Evolutionary conservation across 345 rosid species (phyloP), one percentile per base, ranked within the genome.

Genomic region (Abelmoschus esculentus): DNA sequence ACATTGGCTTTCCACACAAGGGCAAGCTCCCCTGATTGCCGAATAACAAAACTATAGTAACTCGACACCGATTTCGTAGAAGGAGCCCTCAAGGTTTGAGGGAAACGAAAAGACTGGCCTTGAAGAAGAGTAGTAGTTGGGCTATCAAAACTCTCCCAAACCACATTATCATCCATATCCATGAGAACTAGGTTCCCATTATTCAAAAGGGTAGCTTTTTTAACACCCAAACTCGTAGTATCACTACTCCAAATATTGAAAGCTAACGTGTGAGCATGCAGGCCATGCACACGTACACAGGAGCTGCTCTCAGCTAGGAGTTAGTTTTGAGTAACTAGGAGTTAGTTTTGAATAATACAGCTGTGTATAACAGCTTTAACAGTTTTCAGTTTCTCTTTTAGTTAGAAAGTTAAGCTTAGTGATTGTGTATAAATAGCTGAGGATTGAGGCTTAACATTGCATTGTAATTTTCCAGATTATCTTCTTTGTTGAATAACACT

Each of bases 1-100:
- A 78, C 84, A 75, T 73, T 81, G 73, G 60, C 70, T 76, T 78
- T 78, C 82, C 82, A 78, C 66, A 78, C 74, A 62, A 81, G 80
- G 52, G 78, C 78, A 71, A 81, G 82, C 74, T 81, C 82, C 18
- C 84, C 82, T 0, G 72, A 73, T 19, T 15, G 70, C 38, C 54
- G 56, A 19, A 81, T 76, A 42, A 42, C 46, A 76, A 78, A 76
- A 15, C 22, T 74, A 61, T 81, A 76, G 59, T 71, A 81, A 65
- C 84, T 81, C 53, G 80, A 71, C 62, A 42, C 76, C 2, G 78
- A 72, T 29, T 76, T 76, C 38, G 70, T 73, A 6, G 78, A 78
- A 73, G 80, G 76, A 10, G 84, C 78, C 67, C 80, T 78, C 14
- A 76, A 69, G 67, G 76, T 57, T 66, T 74, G 82, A 55, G 80